Percentiles rank a stretch among this genome's conserved stretches.
Conservation (phyloP, 352 stramenopile genomes). For the Blastocystis sp. region DNA sequence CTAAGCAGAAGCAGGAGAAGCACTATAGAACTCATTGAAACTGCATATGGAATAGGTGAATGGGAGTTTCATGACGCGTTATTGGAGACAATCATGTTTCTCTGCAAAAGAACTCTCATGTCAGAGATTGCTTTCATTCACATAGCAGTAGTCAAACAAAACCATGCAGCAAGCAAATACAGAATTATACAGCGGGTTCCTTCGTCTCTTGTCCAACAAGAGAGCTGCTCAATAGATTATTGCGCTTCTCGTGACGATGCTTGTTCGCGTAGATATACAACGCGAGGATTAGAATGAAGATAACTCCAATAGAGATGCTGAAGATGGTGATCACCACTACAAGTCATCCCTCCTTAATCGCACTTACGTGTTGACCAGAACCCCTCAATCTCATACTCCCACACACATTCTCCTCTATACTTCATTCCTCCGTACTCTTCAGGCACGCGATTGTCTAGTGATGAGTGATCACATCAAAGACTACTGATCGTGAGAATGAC, state of each 20-base stretch:
- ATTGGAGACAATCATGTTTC: no score
- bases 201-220: no score
- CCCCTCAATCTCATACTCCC: slow-evolving; percentile 63
- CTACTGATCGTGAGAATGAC: slow-evolving; percentile 4
- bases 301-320: background rate
- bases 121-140: no score
- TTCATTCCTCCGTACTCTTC: slow-evolving; percentile 16
- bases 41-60: no score
- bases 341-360: background rate
- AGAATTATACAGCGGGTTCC: no score
- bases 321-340: slow-evolving; percentile 14
- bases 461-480: background rate
- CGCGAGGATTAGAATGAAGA: slow-evolving; percentile 40
- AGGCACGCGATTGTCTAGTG: slow-evolving; percentile 31
- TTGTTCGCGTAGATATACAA: slow-evolving; percentile 67
- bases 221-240: no score
- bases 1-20: no score
- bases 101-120: no score
- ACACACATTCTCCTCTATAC: slow-evolving; percentile 18
- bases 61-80: no score
- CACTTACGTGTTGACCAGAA: slow-evolving; percentile 4
- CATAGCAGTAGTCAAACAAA: no score
- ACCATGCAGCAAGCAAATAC: no score
- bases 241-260: slow-evolving; percentile 49
- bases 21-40: no score